phyloP scores from a whole-genome alignment of 768 basidiomycete species.

The Rossbeevera mucosa region DNA sequence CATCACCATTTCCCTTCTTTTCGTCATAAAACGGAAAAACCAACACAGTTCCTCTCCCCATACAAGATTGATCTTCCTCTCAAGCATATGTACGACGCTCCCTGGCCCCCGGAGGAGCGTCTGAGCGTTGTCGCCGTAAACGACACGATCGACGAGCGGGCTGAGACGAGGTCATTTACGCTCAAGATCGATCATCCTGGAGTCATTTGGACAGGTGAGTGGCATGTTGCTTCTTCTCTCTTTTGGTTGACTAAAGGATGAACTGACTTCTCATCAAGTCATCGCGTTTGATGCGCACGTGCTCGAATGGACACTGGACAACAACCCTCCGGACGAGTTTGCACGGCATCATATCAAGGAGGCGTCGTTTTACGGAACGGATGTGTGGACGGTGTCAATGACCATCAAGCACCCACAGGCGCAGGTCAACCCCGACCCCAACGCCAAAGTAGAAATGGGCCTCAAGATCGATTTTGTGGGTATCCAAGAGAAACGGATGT shows the following conservation, averaged over 20 bases:
- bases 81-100: constrained; percentile 45
- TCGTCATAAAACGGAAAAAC: background rate
- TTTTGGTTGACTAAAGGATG: background rate
- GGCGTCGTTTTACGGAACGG: constrained; percentile 77
- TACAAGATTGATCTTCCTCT: constrained; percentile 70
- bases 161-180: constrained; percentile 66
- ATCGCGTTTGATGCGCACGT: constrained; percentile 92
- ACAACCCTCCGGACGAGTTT: constrained; percentile 69
- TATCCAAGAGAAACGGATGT: constrained; percentile 79
- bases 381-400: constrained; percentile 70
- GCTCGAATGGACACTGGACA: constrained; percentile 75
- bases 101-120: constrained; percentile 37
- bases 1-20: too few species aligned
- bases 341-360: constrained; percentile 89
- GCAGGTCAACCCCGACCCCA: background rate
- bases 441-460: constrained; percentile 1
- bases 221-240: background rate
- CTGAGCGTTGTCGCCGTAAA: constrained; percentile 59
- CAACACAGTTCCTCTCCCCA: constrained; percentile 68
- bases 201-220: constrained; percentile 78
- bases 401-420: constrained; percentile 50
- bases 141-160: constrained; percentile 46
- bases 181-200: constrained; percentile 72
- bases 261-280: constrained; percentile 36
- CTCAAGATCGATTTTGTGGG: constrained; percentile 74